Percentiles rank a stretch among this genome's conserved stretches.
Conservation (phyloP, 768 basidiomycete species). For the Clavulina sp. region DNA sequence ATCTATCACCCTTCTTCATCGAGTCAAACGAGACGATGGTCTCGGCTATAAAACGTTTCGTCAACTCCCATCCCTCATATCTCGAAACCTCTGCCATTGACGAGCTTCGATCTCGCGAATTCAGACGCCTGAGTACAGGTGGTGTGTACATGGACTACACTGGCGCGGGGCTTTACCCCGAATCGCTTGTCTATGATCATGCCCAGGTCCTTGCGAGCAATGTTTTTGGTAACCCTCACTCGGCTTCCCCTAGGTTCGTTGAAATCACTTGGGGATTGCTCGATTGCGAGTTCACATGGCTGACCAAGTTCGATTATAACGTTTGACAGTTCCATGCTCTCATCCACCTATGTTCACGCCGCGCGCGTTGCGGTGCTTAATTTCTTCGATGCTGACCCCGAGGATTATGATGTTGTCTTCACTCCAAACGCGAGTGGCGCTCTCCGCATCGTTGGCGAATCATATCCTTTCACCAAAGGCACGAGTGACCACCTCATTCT, state of each 20-base stretch:
- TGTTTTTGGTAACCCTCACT: slow-evolving; percentile 8
- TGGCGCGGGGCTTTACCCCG: slow-evolving; percentile 8
- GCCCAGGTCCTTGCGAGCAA: not conserved
- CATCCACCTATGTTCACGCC: slow-evolving; percentile 44
- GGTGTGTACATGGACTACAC: slow-evolving; percentile 7
- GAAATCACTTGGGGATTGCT: no score
- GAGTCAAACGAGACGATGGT: not conserved
- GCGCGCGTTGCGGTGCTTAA: slow-evolving; percentile 56
- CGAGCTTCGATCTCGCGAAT: slow-evolving; percentile 4
- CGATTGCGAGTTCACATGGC: no score
- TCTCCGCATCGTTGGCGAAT: slow-evolving; percentile 66
- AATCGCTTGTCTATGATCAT: slow-evolving; percentile 7
- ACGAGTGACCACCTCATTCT: slow-evolving; percentile 43
- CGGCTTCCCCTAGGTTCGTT: not conserved
- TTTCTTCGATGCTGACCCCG: slow-evolving; percentile 58
- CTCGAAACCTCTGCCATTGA: not conserved
- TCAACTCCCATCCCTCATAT: not conserved
- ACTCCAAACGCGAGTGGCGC: slow-evolving; percentile 66
- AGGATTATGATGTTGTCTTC: slow-evolving; percentile 59
- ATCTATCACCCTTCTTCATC: not conserved
- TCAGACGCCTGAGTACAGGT: not conserved
- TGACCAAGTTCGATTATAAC: no score
- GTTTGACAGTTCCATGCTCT: slow-evolving; percentile 43
- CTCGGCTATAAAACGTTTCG: not conserved
- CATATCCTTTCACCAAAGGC: slow-evolving; percentile 46